phyloP scores from a whole-genome alignment of 768 basidiomycete species.

The Mrakia hoshinonis region DNA sequence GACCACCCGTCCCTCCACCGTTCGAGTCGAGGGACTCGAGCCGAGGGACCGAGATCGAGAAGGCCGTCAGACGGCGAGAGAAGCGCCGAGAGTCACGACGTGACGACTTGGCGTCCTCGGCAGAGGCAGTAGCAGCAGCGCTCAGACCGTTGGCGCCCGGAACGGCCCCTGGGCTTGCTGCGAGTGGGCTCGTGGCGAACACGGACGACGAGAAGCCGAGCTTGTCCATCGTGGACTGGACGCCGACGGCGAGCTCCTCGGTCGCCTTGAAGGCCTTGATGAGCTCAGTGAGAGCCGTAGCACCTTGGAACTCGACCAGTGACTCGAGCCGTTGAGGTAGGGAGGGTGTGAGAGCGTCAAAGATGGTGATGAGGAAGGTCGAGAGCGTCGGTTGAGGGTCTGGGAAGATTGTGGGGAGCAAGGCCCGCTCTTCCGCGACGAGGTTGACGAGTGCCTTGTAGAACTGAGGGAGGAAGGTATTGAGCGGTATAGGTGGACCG shows the following conservation, averaged over 20 bases:
- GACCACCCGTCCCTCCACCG: conserved; percentile 27
- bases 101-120: conserved; percentile 20
- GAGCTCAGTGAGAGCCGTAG: conserved; percentile 57
- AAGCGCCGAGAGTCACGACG: conserved; percentile 28
- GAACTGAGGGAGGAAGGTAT: conserved; percentile 63
- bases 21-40: conserved; percentile 36
- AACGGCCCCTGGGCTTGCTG: background rate
- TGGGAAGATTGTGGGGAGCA: conserved; percentile 78
- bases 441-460: conserved; percentile 59
- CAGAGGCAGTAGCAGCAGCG: background rate
- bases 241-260: conserved; percentile 67
- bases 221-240: conserved; percentile 71
- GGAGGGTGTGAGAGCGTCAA: conserved; percentile 71
- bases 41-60: conserved; percentile 29
- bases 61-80: conserved; percentile 27
- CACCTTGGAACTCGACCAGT: conserved; percentile 57
- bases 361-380: conserved; percentile 68
- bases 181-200: conserved; percentile 26
- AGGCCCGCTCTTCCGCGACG: conserved; percentile 54
- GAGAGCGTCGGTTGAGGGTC: conserved; percentile 69
- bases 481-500: background rate
- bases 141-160: background rate
- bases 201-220: conserved; percentile 43
- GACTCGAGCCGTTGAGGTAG: conserved; percentile 68
- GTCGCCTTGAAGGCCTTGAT: conserved; percentile 64